Evolutionary conservation across 2,329 filamentous ascomycete species (phyloP).

Genomic region (Albophoma yamanashiensis): DNA sequence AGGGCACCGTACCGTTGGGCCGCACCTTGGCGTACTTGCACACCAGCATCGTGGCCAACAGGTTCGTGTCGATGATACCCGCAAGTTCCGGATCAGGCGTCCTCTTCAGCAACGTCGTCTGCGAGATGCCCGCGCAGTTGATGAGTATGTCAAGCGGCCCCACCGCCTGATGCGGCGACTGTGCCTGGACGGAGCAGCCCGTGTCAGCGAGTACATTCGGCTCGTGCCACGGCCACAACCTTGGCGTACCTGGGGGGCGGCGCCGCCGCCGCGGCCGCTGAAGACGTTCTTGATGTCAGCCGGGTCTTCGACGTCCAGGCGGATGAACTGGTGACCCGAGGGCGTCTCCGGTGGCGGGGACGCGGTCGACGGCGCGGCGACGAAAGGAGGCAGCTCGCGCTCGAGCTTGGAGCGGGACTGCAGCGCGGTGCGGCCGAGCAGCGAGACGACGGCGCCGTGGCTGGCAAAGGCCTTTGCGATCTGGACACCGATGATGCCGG

Average conservation of each 20-base stretch:
- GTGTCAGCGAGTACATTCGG: not conserved
- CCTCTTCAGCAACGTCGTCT: constrained; percentile 51
- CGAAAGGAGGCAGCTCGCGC: constrained; percentile 14
- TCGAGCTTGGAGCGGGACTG: constrained; percentile 31
- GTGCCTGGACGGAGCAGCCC: not conserved
- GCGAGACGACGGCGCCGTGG: constrained; percentile 47
- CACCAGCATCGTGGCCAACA: constrained; percentile 52
- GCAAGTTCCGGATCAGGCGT: constrained; percentile 40
- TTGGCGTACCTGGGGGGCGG: not conserved
- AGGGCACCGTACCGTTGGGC: constrained; percentile 15
- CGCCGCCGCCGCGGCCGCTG: not conserved
- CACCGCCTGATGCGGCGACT: constrained; percentile 5
- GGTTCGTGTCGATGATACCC: constrained; percentile 56
- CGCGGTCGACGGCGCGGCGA: constrained; percentile 8
- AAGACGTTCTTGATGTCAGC: constrained; percentile 20
- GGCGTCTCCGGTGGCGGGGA: constrained; percentile 7
- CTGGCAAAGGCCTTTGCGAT: constrained; percentile 56
- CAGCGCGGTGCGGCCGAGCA: constrained; percentile 46
- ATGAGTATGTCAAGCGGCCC: constrained; percentile 50
- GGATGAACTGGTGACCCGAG: constrained; percentile 20
- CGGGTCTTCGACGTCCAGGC: constrained; percentile 18
- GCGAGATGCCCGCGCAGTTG: constrained; percentile 68
- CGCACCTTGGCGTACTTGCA: constrained; percentile 37
- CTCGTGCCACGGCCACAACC: not conserved
- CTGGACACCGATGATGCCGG: constrained; percentile 57